These are phyloP conservation scores for Ulvella scutata DNA, from an alignment of 139 green algal species.

Conservation along the genomic window DNA sequence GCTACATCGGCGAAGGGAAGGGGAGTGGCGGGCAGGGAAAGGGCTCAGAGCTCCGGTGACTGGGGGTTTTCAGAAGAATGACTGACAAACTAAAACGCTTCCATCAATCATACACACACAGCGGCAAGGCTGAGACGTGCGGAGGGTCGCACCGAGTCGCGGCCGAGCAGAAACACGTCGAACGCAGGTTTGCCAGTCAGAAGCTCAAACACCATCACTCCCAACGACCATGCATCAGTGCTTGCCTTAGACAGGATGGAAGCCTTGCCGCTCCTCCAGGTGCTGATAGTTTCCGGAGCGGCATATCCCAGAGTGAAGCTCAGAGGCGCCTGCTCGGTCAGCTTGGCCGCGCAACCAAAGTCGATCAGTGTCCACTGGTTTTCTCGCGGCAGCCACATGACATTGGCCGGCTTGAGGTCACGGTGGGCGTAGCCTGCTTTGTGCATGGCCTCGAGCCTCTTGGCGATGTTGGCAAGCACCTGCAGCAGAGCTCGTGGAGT, in stretches of 20 bases:
- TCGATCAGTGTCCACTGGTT: not conserved
- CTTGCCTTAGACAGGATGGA: not conserved
- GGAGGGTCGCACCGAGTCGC: not conserved
- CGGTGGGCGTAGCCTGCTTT: not conserved
- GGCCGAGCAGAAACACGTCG: not conserved
- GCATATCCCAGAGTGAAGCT: not conserved
- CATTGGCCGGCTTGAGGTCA: not conserved
- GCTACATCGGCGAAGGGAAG: too few species aligned
- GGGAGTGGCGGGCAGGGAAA: too few species aligned
- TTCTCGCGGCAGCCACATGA: not conserved
- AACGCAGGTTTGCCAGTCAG: not conserved
- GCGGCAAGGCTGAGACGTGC: too few species aligned
- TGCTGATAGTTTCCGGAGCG: not conserved
- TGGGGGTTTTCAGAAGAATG: too few species aligned
- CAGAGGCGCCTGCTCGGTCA: not conserved
- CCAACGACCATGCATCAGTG: not conserved
- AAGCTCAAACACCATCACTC: not conserved
- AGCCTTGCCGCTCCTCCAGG: not conserved
- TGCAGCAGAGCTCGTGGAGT: not conserved
- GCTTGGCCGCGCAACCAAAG: not conserved
- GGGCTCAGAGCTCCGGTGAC: too few species aligned
- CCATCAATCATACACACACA: too few species aligned
- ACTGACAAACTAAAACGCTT: too few species aligned
- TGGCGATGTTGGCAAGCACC: not conserved
- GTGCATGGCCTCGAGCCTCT: not conserved